Evolutionary conservation across 2,329 filamentous ascomycete species (phyloP), one percentile per base, ranked within the genome.

Genomic region (Periglandula ipomoeae): DNA sequence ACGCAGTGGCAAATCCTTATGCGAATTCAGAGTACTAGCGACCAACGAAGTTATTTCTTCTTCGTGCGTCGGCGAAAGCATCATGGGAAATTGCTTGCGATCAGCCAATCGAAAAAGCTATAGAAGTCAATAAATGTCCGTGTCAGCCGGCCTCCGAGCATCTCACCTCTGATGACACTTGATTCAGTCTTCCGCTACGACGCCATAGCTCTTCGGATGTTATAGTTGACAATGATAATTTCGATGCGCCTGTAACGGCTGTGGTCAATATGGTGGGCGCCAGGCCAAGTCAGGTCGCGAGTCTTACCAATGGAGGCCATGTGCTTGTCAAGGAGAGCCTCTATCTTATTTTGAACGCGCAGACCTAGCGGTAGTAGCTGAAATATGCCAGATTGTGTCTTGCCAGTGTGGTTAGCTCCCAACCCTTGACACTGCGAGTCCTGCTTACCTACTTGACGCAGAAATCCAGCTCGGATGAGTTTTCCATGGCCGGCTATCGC

Each of bases 41-140:
- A 96, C 87, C 2, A 98, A 71, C 0, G 76, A 71, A 0, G 93
- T 98, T 56, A 98, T 93, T 62, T 98, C 93, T 64, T 98, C 93
- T 61, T 98, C 93, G 53, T 98, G 93, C 0, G 93, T 98, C 1
- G 93, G 93, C 1, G 89, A 85, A 4, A 98, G 76, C 26, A 98
- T 74, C 53, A 87, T 87, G 4, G 78, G 74, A 1, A 77, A 72
- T 6, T 85, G 79, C 65, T 86, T 93, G 49, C 93, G 81, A 65
- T 97, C 93, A 40, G 76, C 69, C 42, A 97, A 79, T 38, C 79
- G 81, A 57, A 96, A 91, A 19, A 96, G 76, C 83, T 93, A 58
- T 10, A 5, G 41, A 26, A 39, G 47, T 67, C 40, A 67, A 59
- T n/a, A 23, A 40, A 38, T 48, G 49, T n/a, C 23, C 22, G 44